A percentile compares a stretch with the other conserved stretches of the same genome.
Conservation (phyloP, 2,329 filamentous ascomycete genomes). For the Raffaelea deltoideospora region DNA sequence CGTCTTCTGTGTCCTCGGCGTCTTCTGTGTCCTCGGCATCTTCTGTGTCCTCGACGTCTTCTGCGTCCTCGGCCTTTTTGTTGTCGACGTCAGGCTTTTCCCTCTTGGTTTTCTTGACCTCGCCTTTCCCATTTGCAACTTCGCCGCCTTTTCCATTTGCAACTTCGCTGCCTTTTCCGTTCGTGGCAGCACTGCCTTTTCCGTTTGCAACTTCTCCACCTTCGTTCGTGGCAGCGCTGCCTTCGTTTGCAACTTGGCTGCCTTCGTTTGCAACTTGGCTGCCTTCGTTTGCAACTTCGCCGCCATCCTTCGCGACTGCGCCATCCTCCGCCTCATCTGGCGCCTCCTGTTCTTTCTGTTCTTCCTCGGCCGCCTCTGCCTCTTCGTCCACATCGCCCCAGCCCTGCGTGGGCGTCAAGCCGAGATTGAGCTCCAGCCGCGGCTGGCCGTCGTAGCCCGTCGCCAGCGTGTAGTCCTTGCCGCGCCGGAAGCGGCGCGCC, state of each 20-base stretch:
- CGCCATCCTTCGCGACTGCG: no score
- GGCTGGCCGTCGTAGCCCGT: slow-evolving; percentile 67
- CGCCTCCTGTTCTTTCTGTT: slow-evolving; percentile 8
- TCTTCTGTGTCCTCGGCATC: no score
- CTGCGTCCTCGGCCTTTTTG: slow-evolving; percentile 16
- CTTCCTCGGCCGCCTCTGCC: slow-evolving; percentile 25
- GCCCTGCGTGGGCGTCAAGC: slow-evolving; percentile 68
- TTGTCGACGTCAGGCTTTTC: slow-evolving; percentile 12
- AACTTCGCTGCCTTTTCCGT: slow-evolving; percentile 15
- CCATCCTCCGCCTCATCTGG: slow-evolving; percentile 8
- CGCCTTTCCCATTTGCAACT: slow-evolving; percentile 17
- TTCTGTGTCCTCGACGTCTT: no score
- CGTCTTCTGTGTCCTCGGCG: slow-evolving; percentile 8
- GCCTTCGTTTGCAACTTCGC: no score
- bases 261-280: no score
- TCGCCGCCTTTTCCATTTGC: slow-evolving; percentile 17
- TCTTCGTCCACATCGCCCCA: slow-evolving; percentile 52
- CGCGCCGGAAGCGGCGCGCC: slow-evolving; percentile 75
- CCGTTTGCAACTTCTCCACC: slow-evolving; percentile 17
- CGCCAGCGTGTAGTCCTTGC: slow-evolving; percentile 83
- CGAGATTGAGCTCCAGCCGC: slow-evolving; percentile 74
- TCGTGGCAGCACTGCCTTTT: no score
- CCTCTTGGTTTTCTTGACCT: slow-evolving; percentile 14
- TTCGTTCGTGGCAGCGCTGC: slow-evolving; percentile 16
- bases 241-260: slow-evolving; percentile 17